Evolutionary conservation across 495 filamentous ascomycete genomes (phyloP).

Genomic region (Penicillium cinerascens): DNA sequence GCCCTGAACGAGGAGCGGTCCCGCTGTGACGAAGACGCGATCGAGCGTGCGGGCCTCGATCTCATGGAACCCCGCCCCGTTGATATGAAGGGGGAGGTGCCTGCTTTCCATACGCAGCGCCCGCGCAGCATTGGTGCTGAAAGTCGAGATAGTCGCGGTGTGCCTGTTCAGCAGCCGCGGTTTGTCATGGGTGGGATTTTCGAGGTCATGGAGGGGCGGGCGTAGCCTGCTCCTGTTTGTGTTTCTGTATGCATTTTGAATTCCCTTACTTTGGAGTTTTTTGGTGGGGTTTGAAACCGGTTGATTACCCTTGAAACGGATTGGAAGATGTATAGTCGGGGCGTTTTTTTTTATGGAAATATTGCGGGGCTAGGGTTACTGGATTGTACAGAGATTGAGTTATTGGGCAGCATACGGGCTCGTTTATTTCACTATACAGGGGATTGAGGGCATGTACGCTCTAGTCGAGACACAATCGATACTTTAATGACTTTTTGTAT

Average conservation of each 20-base stretch:
- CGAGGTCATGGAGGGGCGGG: slow-evolving; percentile 47
- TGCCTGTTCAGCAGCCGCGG: slow-evolving; percentile 24
- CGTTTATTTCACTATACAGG: too few relatives aligned
- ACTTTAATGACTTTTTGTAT: too few relatives aligned
- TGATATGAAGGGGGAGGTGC: slow-evolving; percentile 27
- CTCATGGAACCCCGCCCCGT: slow-evolving; percentile 47
- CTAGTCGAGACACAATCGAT: neutral
- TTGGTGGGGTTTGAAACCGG: neutral
- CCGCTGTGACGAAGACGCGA: slow-evolving; percentile 33
- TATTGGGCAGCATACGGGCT: too few relatives aligned
- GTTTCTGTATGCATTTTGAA: neutral
- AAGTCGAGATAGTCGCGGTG: neutral
- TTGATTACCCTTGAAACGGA: neutral
- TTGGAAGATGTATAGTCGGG: neutral
- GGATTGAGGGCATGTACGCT: neutral
- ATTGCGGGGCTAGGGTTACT: neutral
- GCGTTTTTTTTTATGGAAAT: neutral
- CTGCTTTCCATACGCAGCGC: neutral
- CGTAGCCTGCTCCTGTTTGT: slow-evolving; percentile 14
- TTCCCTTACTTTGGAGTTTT: neutral
- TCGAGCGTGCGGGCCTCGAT: slow-evolving; percentile 40
- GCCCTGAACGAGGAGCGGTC: slow-evolving; percentile 40
- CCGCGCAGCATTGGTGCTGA: neutral
- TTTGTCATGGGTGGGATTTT: slow-evolving; percentile 49
- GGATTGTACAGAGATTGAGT: neutral